These are phyloP conservation scores for Coemansia sp. DNA, from an alignment of 192 early-diverging fungal species.

Conservation along the genomic window DNA sequence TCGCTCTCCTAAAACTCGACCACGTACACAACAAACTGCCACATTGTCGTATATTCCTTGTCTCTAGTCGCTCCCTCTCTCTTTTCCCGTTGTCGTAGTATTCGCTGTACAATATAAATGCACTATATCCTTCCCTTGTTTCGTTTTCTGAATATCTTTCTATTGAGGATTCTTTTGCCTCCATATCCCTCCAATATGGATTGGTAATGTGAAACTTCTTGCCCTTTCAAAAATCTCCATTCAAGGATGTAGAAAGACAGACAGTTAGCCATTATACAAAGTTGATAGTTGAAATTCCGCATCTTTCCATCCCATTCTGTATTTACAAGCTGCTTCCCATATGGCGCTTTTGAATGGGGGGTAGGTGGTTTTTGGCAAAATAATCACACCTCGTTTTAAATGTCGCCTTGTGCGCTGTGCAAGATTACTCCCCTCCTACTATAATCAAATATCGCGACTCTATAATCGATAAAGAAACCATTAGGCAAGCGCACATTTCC, in stretches of 20 bases:
- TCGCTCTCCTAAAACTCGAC: neutral
- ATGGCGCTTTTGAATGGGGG: neutral
- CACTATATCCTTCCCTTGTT: slow-evolving; percentile 11
- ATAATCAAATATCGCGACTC: too few relatives aligned
- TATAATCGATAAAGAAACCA: too few relatives aligned
- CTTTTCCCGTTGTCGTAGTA: neutral
- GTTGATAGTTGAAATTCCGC: neutral
- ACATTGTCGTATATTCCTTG: slow-evolving; percentile 11
- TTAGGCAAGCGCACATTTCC: too few relatives aligned
- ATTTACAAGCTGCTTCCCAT: neutral
- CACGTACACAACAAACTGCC: neutral
- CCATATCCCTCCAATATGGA: neutral
- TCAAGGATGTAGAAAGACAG: neutral
- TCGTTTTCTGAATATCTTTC: neutral
- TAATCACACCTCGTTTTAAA: too few relatives aligned
- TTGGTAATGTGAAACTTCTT: neutral
- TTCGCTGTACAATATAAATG: slow-evolving; percentile 4
- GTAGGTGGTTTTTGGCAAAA: too few relatives aligned
- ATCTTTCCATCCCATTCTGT: neutral
- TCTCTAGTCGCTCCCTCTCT: too few relatives aligned
- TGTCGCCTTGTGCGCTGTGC: too few relatives aligned
- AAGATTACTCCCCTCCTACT: too few relatives aligned
- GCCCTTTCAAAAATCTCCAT: neutral
- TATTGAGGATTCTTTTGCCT: neutral
- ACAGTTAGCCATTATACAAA: neutral